A percentile compares a stretch with the other conserved stretches of the same genome.
Conservation (phyloP, 306 rosid species). For the Cotoneaster glaucophyllus region DNA sequence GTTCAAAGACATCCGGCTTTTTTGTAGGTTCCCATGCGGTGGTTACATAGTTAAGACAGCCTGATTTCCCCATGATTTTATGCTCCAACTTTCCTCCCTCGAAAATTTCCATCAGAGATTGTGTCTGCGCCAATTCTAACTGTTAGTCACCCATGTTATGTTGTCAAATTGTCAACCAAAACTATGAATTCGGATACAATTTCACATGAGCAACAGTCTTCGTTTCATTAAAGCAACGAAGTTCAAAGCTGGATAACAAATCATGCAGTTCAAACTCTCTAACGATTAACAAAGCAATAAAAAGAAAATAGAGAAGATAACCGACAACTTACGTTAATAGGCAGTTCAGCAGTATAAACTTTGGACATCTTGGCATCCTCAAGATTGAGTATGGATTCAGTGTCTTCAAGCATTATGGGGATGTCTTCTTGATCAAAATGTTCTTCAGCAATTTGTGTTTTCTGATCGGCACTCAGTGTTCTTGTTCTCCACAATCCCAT, state of each 20-base stretch:
- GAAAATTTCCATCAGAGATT: slow-evolving; percentile 50
- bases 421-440: slow-evolving; percentile 55
- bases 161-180: not conserved
- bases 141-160: not conserved
- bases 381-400: slow-evolving; percentile 33
- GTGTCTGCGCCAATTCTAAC: slow-evolving; percentile 35
- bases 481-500: slow-evolving; percentile 80
- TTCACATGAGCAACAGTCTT: not conserved
- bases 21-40: slow-evolving; percentile 57
- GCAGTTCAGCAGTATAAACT: slow-evolving; percentile 58
- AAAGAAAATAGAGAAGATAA: not conserved
- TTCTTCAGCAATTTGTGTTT: slow-evolving; percentile 42
- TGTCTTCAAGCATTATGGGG: slow-evolving; percentile 38
- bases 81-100: slow-evolving; percentile 68
- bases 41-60: slow-evolving; percentile 52
- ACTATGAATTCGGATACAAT: not conserved
- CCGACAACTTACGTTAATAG: slow-evolving; percentile 36
- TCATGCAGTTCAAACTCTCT: not conserved
- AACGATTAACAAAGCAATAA: not conserved
- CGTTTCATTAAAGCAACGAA: not conserved
- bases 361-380: slow-evolving; percentile 49
- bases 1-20: slow-evolving; percentile 34
- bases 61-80: slow-evolving; percentile 53
- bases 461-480: slow-evolving; percentile 41
- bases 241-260: not conserved